These are phyloP conservation scores for Leptomonas pyrrhocoris DNA, from an alignment of 208 protist genomes.

Conservation along the genomic window DNA sequence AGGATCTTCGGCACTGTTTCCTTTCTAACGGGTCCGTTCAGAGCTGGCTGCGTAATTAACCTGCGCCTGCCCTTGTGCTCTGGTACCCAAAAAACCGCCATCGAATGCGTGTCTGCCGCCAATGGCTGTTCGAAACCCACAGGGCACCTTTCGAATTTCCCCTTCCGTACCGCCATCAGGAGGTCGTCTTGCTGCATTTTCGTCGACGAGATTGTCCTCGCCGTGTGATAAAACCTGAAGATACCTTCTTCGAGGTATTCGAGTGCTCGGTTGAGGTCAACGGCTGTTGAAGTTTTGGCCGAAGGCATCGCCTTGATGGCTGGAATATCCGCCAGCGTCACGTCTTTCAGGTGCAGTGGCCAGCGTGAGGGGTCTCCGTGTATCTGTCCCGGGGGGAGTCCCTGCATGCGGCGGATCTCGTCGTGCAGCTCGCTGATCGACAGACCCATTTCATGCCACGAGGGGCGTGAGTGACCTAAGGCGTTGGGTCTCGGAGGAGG, in stretches of 20 bases:
- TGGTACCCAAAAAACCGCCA: too few relatives aligned
- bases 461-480: constrained; percentile 2
- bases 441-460: constrained; percentile 1
- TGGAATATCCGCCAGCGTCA: not conserved
- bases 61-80: too few relatives aligned
- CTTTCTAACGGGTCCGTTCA: too few relatives aligned
- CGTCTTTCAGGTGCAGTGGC: not conserved
- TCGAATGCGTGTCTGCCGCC: not conserved
- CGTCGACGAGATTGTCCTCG: not conserved
- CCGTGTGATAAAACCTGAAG: not conserved
- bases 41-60: too few relatives aligned
- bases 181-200: not conserved
- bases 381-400: not conserved
- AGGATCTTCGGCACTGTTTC: too few relatives aligned
- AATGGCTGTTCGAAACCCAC: not conserved
- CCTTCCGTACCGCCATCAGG: not conserved
- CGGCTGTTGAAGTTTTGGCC: not conserved
- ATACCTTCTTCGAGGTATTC: not conserved
- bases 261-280: not conserved
- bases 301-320: not conserved
- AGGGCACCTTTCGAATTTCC: constrained; percentile 11
- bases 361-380: not conserved
- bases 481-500: too few relatives aligned
- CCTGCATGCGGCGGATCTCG: constrained; percentile 3
- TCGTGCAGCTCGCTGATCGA: not conserved